Base-by-base conservation (phyloP, 148 eudicot species). In the Suaeda aralocaspica region DNA sequence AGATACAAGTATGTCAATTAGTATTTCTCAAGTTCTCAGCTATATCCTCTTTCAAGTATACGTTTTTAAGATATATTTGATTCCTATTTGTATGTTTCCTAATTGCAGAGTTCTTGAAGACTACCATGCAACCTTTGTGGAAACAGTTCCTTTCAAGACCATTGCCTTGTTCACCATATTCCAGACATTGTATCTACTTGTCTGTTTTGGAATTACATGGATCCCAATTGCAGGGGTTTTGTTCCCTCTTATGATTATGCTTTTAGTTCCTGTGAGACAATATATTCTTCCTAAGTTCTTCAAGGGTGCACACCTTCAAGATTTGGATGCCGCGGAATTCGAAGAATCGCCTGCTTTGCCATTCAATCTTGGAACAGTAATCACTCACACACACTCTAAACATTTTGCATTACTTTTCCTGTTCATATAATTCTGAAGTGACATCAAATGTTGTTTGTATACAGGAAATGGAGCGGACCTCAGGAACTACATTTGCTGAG, bases 161-260 rank as follows among this genome's bases (percentile, higher is more conserved):
- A 92, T 92, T 69, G 92, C 88, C 12, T 22, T 77, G 5, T 89
- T 92, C 73, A 92, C 97, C 26, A 52, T 92, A 34, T 92, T 92
- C 76, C 97, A 92, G 66, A 80, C 92, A 29, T 30, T 65, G 19
- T 89, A 92, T 72, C 77, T 92, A 83, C 82, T 81, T 1, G 76
- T 86, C 26, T 92, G 97, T 65, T 92, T 92, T 36, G 97, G 97
- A 67, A 81, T 92, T 34, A 92, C 97, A 72, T 89, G 96, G 97
- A 84, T 89, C 69, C 97, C 97, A 31, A 83, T 92, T 21, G 97
- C 97, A 36, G 97, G 97, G 56, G 74, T 92, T 56, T 60, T 92
- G 29, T 92, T 92, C 82, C 96, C 97, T 69, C 76, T 92, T 42
- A 83, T 92, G 85, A 89, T 92, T 41, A 92, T 92, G 97, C 86